phyloP scores from a whole-genome alignment of 202 grass and related monocot species.

The Eragrostis tef region DNA sequence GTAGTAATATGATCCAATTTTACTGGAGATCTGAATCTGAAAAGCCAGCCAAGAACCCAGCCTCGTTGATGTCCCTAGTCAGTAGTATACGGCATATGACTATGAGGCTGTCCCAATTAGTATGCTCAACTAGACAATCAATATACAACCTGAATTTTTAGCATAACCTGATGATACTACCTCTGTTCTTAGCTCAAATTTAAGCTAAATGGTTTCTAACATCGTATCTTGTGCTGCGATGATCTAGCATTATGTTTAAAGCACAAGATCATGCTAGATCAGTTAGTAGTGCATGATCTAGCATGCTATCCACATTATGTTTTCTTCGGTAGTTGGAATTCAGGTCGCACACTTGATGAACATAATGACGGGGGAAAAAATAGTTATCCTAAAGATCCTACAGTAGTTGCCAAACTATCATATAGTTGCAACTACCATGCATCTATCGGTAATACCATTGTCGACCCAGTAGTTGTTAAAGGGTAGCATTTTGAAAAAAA shows the following conservation, averaged over 20 bases:
- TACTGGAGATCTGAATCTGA: neutral
- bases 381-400: neutral
- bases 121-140: slow-evolving; percentile 11
- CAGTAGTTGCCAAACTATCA: neutral
- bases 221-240: neutral
- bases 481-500: slow-evolving; percentile 35
- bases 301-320: neutral
- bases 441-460: neutral
- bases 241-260: slow-evolving; percentile 28
- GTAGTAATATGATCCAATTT: neutral
- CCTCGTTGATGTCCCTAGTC: neutral
- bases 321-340: neutral
- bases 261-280: no score
- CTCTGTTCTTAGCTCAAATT: no score
- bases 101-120: neutral
- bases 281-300: no score
- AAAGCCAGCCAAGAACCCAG: neutral
- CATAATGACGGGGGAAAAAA: neutral
- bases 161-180: neutral
- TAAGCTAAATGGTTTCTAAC: neutral
- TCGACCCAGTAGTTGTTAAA: slow-evolving; percentile 30
- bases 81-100: slow-evolving; percentile 1
- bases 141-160: slow-evolving; percentile 6
- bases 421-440: neutral
- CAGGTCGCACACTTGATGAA: neutral